Conservation (phyloP, 768 basidiomycete species). For the Mycena pura region DNA sequence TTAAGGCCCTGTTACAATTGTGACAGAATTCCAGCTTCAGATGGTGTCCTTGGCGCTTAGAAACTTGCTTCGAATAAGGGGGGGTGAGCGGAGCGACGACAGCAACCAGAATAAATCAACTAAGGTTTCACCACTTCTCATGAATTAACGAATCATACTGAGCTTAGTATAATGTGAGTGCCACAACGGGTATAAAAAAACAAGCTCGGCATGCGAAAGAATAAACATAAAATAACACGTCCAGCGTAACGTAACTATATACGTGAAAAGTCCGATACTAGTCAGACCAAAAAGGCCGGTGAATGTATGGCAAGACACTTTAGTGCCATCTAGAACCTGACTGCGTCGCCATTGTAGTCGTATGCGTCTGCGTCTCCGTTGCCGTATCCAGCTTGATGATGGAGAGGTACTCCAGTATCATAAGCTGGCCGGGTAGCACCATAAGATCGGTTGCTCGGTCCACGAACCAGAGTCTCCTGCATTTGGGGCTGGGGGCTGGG, state of each 20-base stretch:
- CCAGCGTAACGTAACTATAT: conserved; percentile 24
- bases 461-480: conserved; percentile 35
- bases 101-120: too few relatives aligned
- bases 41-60: too few relatives aligned
- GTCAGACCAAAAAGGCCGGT: conserved; percentile 2
- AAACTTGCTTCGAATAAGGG: too few relatives aligned
- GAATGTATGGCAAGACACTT: conserved; percentile 2
- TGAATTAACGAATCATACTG: conserved; percentile 9
- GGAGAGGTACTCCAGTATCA: conserved; percentile 65
- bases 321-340: conserved; percentile 21
- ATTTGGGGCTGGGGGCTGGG: too few relatives aligned
- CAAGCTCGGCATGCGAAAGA: conserved; percentile 4
- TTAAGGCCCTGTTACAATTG: too few relatives aligned
- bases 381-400: conserved; percentile 60
- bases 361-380: conserved; percentile 44
- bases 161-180: conserved; percentile 8
- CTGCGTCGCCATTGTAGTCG: conserved; percentile 38
- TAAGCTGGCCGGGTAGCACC: conserved; percentile 55
- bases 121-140: neutral
- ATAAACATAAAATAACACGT: conserved; percentile 13
- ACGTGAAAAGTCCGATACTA: neutral
- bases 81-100: too few relatives aligned
- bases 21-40: too few relatives aligned
- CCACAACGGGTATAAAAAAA: conserved; percentile 14
- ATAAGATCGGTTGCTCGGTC: too few relatives aligned